phyloP scores from a whole-genome alignment of 179 eudicot species.

The Beta macrorhiza region DNA sequence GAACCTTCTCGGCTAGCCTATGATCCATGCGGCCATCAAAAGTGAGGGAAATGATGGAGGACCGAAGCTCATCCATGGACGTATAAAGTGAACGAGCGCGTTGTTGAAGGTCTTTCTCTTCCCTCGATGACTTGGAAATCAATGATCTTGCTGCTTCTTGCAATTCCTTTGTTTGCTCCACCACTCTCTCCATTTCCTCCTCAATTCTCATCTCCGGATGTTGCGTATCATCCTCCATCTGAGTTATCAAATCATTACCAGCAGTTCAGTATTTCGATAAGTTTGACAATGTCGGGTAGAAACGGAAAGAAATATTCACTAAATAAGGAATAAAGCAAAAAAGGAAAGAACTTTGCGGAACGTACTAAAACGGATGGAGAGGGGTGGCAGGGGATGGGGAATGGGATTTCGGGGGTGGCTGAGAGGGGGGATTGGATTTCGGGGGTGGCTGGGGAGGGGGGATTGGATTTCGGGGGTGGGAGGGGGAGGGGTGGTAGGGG shows the following conservation, averaged over 20 bases:
- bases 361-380: too few relatives aligned
- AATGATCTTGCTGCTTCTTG: conserved; percentile 41
- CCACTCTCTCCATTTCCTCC: conserved; percentile 36
- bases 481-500: too few relatives aligned
- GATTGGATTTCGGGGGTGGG: too few relatives aligned
- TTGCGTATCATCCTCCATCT: conserved; percentile 31
- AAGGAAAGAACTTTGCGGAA: too few relatives aligned
- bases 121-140: conserved; percentile 35
- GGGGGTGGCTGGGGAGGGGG: too few relatives aligned
- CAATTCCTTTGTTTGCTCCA: conserved; percentile 45
- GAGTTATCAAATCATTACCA: background rate
- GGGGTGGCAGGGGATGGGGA: too few relatives aligned
- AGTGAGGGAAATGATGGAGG: conserved; percentile 31
- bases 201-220: conserved; percentile 24
- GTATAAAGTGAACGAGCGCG: conserved; percentile 40
- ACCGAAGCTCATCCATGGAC: conserved; percentile 36
- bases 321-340: too few relatives aligned
- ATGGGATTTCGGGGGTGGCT: too few relatives aligned
- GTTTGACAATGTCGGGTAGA: too few relatives aligned
- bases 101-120: conserved; percentile 42
- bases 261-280: background rate
- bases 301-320: too few relatives aligned
- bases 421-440: too few relatives aligned
- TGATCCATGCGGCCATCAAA: conserved; percentile 34
- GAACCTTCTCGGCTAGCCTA: conserved; percentile 44